Conservation (phyloP, 441 rosid genomes). For the Cnidoscolus chayamansa region DNA sequence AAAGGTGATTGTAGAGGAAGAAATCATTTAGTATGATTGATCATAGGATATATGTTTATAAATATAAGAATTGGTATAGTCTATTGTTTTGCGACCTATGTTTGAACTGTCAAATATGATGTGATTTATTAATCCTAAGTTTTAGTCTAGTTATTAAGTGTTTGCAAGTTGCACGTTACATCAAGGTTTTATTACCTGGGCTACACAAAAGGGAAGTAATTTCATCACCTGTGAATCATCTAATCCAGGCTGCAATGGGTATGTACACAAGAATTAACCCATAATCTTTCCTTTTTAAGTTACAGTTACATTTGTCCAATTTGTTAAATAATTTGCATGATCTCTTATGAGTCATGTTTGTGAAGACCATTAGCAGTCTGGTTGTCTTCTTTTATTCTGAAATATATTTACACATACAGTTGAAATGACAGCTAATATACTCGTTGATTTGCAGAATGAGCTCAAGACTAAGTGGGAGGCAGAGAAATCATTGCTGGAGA, state of each 20-base stretch:
- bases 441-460: conserved; percentile 46
- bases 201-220: neutral
- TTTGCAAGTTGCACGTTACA: too few relatives aligned
- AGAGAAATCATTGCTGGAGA: conserved; percentile 60
- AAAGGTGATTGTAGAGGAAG: neutral
- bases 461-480: conserved; percentile 63
- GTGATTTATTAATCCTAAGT: neutral
- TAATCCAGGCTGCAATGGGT: neutral
- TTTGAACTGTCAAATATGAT: neutral
- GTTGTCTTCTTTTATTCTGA: neutral
- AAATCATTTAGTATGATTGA: neutral
- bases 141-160: neutral
- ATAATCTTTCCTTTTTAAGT: too few relatives aligned
- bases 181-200: neutral
- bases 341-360: neutral
- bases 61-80: too few relatives aligned
- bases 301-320: neutral
- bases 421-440: conserved; percentile 11
- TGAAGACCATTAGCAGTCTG: neutral
- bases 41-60: neutral
- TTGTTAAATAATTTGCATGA: neutral
- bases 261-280: neutral
- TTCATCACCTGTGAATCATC: neutral
- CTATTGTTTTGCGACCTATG: too few relatives aligned
- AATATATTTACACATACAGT: neutral